Evolutionary conservation across 2,329 filamentous ascomycete genomes (phyloP).

Genomic region (Fusarium subglutinans): DNA sequence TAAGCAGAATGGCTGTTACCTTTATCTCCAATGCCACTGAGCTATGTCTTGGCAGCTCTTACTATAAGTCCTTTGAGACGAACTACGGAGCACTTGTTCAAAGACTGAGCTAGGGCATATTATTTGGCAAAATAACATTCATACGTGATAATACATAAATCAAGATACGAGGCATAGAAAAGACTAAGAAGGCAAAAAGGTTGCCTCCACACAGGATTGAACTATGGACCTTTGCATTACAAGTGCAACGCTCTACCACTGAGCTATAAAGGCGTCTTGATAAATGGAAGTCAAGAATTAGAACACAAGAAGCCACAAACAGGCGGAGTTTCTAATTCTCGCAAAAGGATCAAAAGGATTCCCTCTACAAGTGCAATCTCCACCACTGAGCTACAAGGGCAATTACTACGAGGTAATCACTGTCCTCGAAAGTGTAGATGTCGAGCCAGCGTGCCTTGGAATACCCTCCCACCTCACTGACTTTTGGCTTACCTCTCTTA

Average conservation of each 20-base stretch:
- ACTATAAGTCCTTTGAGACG: background rate
- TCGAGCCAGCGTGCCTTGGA: background rate
- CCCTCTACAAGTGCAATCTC: constrained; percentile 39
- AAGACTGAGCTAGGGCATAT: background rate
- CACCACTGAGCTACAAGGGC: constrained; percentile 38
- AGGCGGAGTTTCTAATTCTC: too few relatives aligned
- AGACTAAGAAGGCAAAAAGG: background rate
- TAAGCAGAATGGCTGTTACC: background rate
- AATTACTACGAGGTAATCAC: background rate
- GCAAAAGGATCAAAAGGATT: constrained; percentile 12
- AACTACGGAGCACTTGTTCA: background rate
- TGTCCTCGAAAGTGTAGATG: background rate
- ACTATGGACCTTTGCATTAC: constrained; percentile 39
- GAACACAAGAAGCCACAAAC: background rate
- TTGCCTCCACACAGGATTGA: constrained; percentile 38
- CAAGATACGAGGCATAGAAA: background rate
- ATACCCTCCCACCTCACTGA: too few relatives aligned
- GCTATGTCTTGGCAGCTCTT: background rate
- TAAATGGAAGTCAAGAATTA: accelerated
- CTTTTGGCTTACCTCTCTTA: background rate
- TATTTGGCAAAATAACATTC: background rate
- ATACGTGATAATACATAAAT: background rate
- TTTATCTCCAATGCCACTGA: background rate
- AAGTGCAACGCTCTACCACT: constrained; percentile 39
- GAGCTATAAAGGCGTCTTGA: constrained; percentile 31